Conservation (phyloP, 495 filamentous ascomycete species). For the Talaromyces nanjingensis region DNA sequence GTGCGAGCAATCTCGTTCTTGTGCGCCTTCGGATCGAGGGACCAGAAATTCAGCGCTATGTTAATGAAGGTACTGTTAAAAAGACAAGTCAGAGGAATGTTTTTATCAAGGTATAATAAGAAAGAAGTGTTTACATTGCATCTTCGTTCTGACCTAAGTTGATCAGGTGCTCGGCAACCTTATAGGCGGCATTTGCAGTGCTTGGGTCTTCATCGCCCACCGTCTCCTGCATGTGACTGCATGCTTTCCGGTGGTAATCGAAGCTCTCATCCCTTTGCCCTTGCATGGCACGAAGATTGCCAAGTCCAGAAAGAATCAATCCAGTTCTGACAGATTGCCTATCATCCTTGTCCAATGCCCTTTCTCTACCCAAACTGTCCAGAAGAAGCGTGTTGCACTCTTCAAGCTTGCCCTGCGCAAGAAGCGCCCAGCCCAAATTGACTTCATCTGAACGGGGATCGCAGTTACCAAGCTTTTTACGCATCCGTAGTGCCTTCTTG, state of each 20-base stretch:
- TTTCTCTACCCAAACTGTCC: slow-evolving; percentile 14
- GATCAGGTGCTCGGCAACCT: slow-evolving; percentile 24
- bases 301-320: slow-evolving; percentile 21
- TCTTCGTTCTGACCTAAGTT: slow-evolving; percentile 12
- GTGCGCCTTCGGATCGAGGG: slow-evolving; percentile 12
- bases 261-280: slow-evolving; percentile 18
- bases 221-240: slow-evolving; percentile 16
- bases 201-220: slow-evolving; percentile 22
- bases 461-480: slow-evolving; percentile 12
- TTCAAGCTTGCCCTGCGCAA: slow-evolving; percentile 1
- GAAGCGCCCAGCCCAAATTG: slow-evolving; percentile 1
- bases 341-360: slow-evolving; percentile 12
- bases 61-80: slow-evolving; percentile 15
- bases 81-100: neutral
- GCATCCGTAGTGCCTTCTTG: slow-evolving; percentile 5
- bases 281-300: slow-evolving; percentile 19
- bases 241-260: slow-evolving; percentile 16
- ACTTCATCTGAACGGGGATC: slow-evolving; percentile 11
- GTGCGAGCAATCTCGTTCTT: slow-evolving; percentile 21
- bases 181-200: slow-evolving; percentile 18
- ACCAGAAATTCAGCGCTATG: slow-evolving; percentile 17
- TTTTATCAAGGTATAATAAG: neutral
- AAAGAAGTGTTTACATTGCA: slow-evolving; percentile 18
- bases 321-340: slow-evolving; percentile 22
- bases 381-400: neutral